Evolutionary conservation across 306 rosid species (phyloP), one percentile per base, ranked within the genome.

Genomic region (Rubus idaeus): DNA sequence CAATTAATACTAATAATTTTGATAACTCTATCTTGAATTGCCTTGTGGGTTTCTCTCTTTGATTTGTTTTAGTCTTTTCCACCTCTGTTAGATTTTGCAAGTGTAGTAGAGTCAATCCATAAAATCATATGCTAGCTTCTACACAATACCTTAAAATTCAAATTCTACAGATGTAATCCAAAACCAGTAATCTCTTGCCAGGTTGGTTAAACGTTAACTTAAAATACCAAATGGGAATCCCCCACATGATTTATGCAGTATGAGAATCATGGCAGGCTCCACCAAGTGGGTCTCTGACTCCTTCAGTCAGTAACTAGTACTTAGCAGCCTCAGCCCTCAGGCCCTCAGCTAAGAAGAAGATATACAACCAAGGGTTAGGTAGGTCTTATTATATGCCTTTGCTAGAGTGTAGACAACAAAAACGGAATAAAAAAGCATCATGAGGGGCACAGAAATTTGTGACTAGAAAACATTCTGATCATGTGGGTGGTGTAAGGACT

Each of bases 361-460:
- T 45, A 9, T 7, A 7, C 3, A 45, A 45, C 11, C n/a, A 64
- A 18, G 62, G 75, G 75, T 10, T 10, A 9, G 35, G 1, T 39
- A 12, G 26, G 30, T 50, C 23, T 17, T 23, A 20, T 46, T 23
- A 46, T 50, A 50, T 70, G 75, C 23, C 37, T 18, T 61, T 61
- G 67, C 18, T 40, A 5, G 37, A 46, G 4, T 47, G 74, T 14
- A 21, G 53, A 55, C 77, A 73, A 72, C 11, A 21, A 21, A 21
- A 73, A 56, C 42, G 21, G 68, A 73, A 56, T 55, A 23, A 39
- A 21, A 73, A 41, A 42, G 17, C 68, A 73, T 56, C 42, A 56
- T 73, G 40, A 41, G 68, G 55, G 44, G 77, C 77, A 56, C 68
- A 57, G 53, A 73, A 73, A 56, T 56, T 46, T 42, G 68, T 74